These are phyloP conservation scores for Globisporangium okanoganense DNA, from an alignment of 352 stramenopile genomes.

Conservation along the genomic window DNA sequence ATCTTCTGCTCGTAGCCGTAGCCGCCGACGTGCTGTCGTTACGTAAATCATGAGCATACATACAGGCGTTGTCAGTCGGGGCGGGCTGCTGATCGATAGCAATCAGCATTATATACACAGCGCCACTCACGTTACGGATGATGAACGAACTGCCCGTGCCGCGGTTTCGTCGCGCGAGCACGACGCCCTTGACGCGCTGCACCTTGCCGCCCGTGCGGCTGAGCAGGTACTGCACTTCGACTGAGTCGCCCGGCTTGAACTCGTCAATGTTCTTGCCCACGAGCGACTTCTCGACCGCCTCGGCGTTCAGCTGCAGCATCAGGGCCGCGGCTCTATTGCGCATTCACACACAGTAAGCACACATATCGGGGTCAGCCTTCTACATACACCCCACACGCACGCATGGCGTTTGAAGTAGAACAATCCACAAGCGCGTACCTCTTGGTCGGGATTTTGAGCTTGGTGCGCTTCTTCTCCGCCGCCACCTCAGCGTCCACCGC, in stretches of 20 bases:
- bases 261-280: conserved; percentile 60
- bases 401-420: too few relatives aligned
- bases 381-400: not conserved
- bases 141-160: conserved; percentile 80
- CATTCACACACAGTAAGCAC: not conserved
- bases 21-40: conserved; percentile 67
- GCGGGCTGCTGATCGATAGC: not conserved
- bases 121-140: conserved; percentile 72
- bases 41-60: not conserved
- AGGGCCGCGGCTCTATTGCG: conserved; percentile 44
- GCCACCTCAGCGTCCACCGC: conserved; percentile 15
- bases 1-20: conserved; percentile 89
- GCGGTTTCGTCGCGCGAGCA: conserved; percentile 77
- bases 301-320: conserved; percentile 62
- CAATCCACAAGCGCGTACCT: conserved; percentile 22
- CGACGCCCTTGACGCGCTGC: conserved; percentile 78
- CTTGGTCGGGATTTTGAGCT: conserved; percentile 82
- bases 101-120: not conserved
- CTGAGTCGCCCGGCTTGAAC: conserved; percentile 75
- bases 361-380: not conserved
- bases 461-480: conserved; percentile 43
- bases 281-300: conserved; percentile 61
- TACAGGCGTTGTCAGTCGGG: not conserved
- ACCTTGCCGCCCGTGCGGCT: conserved; percentile 67
- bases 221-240: conserved; percentile 80